Percentiles rank a stretch among this genome's conserved stretches.
Evolutionary conservation across 495 filamentous ascomycete species (phyloP).

Genomic region (Thermothielavioides terrestris): DNA sequence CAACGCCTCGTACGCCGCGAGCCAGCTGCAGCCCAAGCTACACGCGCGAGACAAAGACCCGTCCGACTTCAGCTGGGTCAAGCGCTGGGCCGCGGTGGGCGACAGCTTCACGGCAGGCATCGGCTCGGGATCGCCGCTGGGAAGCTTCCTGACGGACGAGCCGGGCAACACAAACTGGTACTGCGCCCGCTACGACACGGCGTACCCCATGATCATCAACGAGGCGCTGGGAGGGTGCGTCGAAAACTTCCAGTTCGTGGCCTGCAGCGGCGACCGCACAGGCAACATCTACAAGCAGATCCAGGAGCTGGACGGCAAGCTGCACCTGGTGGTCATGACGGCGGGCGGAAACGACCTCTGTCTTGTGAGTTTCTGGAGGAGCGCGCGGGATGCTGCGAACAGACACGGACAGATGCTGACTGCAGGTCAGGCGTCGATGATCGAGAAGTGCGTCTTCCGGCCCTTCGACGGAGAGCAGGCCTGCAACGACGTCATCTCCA

Average conservation of each 20-base stretch:
- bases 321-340: constrained; percentile 26
- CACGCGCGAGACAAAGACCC: neutral
- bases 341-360: constrained; percentile 31
- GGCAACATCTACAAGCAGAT: constrained; percentile 17
- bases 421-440: constrained; percentile 8
- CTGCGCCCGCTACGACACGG: constrained; percentile 24
- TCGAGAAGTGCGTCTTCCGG: constrained; percentile 22
- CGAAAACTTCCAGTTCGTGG: constrained; percentile 12
- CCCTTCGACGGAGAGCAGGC: constrained; percentile 4
- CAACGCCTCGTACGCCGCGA: neutral
- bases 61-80: constrained; percentile 20
- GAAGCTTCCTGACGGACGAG: neutral
- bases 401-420: neutral
- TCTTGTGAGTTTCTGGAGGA: constrained; percentile 11
- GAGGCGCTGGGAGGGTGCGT: neutral
- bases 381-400: neutral
- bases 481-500: constrained; percentile 16
- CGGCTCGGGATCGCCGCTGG: constrained; percentile 18
- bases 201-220: constrained; percentile 18
- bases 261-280: constrained; percentile 21
- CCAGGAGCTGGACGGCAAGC: neutral
- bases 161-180: neutral
- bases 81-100: constrained; percentile 26
- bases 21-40: neutral
- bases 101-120: constrained; percentile 31